Evolutionary conservation across 768 basidiomycete genomes (phyloP).

Genomic region (Amanita phalloides): DNA sequence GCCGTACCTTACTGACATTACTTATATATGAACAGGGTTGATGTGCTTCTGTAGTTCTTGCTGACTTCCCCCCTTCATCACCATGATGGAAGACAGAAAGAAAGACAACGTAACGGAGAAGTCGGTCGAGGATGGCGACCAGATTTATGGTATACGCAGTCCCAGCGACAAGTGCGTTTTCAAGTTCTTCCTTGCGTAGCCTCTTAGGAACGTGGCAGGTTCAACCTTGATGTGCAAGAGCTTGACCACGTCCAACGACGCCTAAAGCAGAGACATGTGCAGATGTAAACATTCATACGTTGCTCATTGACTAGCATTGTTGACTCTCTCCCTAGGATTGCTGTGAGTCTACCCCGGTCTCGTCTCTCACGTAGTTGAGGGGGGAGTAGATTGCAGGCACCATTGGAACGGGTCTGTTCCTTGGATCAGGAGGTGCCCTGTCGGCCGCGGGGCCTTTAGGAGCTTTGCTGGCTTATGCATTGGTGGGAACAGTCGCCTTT

Average conservation of each 20-base stretch:
- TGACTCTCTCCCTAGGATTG: conserved; percentile 34
- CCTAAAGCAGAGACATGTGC: conserved; percentile 69
- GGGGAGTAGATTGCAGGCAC: conserved; percentile 54
- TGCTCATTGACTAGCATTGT: not conserved
- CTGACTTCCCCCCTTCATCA: conserved; percentile 3
- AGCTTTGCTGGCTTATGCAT: conserved; percentile 49
- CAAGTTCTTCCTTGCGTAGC: not conserved
- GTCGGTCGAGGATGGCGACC: conserved; percentile 5
- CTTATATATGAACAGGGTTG: not conserved
- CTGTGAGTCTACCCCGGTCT: conserved; percentile 28
- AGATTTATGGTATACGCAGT: not conserved
- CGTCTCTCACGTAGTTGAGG: not conserved
- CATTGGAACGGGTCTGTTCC: conserved; percentile 64
- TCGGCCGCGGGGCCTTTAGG: conserved; percentile 54
- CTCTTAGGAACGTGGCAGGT: conserved; percentile 13
- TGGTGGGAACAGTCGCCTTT: conserved; percentile 60
- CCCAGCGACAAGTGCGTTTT: not conserved
- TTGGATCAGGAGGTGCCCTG: conserved; percentile 58
- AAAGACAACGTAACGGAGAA: conserved; percentile 1
- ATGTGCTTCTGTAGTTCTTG: conserved; percentile 5
- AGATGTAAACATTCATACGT: conserved; percentile 39
- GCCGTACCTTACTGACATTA: no score
- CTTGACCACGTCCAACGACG: conserved; percentile 63
- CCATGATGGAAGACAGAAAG: conserved; percentile 9
- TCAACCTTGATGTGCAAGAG: conserved; percentile 49